phyloP scores from a whole-genome alignment of 192 early-diverging fungal species.

The Umbelopsis ramanniana region DNA sequence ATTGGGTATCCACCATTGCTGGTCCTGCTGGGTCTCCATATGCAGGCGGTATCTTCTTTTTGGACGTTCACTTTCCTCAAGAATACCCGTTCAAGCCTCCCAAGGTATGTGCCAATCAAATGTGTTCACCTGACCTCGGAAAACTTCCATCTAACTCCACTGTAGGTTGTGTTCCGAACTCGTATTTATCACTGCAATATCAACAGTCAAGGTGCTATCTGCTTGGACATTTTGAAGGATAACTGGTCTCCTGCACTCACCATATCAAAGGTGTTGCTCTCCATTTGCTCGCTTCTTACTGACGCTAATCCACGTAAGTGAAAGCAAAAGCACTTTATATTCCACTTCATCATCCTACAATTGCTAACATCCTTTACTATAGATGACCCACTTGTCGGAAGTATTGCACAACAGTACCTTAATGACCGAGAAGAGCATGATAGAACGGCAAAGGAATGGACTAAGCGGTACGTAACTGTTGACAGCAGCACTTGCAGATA shows the following conservation, averaged over 20 bases:
- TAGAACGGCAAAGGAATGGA: conserved; percentile 89
- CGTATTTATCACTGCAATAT: conserved; percentile 98
- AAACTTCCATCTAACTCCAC: not conserved
- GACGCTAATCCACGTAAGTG: conserved; percentile 90
- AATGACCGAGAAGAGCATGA: conserved; percentile 88
- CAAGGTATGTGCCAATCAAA: conserved; percentile 57
- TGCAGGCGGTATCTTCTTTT: conserved; percentile 88
- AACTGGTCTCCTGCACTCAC: conserved; percentile 97
- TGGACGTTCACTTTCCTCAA: conserved; percentile 90
- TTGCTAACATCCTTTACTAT: not conserved
- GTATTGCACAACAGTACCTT: conserved; percentile 90
- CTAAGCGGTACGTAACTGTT: conserved; percentile 72
- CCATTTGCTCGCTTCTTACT: conserved; percentile 90
- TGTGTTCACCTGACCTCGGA: no score
- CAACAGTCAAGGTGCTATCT: conserved; percentile 88
- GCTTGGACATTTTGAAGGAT: conserved; percentile 95
- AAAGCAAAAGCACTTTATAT: not conserved
- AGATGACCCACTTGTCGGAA: conserved; percentile 92
- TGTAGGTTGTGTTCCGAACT: conserved; percentile 84
- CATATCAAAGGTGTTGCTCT: conserved; percentile 94
- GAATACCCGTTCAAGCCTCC: conserved; percentile 98
- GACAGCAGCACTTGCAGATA: not conserved
- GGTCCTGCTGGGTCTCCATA: conserved; percentile 92
- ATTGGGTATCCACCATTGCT: conserved; percentile 94
- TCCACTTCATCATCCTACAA: not conserved